These are phyloP conservation scores for Ophiostoma piceae DNA, from an alignment of 2,329 filamentous ascomycete genomes.

Conservation along the genomic window DNA sequence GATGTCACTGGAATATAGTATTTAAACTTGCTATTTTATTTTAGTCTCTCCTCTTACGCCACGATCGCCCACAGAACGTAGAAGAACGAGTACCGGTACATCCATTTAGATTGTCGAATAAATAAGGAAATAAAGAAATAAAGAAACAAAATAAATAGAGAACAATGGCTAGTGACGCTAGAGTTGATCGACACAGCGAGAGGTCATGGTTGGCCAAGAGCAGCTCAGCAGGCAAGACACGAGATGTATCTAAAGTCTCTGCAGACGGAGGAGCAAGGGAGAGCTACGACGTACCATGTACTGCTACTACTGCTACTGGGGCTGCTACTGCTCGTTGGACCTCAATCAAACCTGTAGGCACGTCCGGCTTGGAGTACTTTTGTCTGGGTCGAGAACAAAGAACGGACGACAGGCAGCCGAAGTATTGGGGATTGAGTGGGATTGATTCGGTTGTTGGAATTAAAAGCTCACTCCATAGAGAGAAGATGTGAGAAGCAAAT, in stretches of 20 bases:
- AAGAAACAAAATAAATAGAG: not conserved
- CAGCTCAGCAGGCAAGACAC: not conserved
- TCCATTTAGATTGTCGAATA: not conserved
- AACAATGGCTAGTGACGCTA: not conserved
- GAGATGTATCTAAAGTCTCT: no score
- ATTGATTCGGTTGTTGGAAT: not conserved
- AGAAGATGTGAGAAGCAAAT: no score
- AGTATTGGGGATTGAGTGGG: not conserved
- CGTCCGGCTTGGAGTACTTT: not conserved
- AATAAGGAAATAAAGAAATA: not conserved
- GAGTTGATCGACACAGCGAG: not conserved
- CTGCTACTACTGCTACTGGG: no score
- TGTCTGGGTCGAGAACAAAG: constrained; percentile 2
- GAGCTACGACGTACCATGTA: not conserved
- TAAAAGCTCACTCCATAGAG: no score
- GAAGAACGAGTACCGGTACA: not conserved
- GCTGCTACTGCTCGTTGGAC: no score
- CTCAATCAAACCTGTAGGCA: not conserved
- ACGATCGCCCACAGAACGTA: not conserved
- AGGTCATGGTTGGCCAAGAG: not conserved
- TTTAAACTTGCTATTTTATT: not conserved
- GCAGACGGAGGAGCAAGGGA: no score
- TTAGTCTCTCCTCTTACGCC: not conserved
- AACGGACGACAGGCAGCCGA: not conserved
- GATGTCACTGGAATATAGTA: not conserved